Conservation (phyloP, 108 stramenopile genomes). For the Stephanodiscus minutulus region DNA sequence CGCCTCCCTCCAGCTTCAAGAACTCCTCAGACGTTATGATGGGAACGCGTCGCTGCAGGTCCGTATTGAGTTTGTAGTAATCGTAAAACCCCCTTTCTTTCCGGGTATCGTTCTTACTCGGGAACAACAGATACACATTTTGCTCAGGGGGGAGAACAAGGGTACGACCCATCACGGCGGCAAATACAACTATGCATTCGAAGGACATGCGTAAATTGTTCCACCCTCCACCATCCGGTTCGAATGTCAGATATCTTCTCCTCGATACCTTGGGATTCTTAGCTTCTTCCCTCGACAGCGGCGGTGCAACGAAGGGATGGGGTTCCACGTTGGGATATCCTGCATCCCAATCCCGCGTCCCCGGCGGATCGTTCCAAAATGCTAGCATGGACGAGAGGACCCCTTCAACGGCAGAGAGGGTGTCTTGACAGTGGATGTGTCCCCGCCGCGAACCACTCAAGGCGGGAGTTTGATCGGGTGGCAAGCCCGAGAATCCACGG, state of each 20-base stretch:
- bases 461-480: slow-evolving; percentile 26
- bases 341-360: slow-evolving; percentile 52
- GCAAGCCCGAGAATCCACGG: slow-evolving; percentile 72
- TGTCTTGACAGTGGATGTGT: slow-evolving; percentile 29
- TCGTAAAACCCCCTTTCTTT: slow-evolving; percentile 49
- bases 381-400: slow-evolving; percentile 56
- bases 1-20: slow-evolving; percentile 49
- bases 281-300: slow-evolving; percentile 8
- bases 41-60: slow-evolving; percentile 54
- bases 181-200: slow-evolving; percentile 79
- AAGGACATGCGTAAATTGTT: slow-evolving; percentile 83
- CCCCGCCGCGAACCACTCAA: slow-evolving; percentile 56
- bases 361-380: slow-evolving; percentile 81
- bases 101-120: slow-evolving; percentile 41
- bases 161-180: slow-evolving; percentile 78
- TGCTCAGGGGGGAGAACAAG: slow-evolving; percentile 86
- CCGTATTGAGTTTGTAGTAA: slow-evolving; percentile 41
- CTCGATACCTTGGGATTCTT: slow-evolving; percentile 9
- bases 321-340: slow-evolving; percentile 44
- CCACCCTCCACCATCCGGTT: slow-evolving; percentile 79
- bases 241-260: slow-evolving; percentile 64
- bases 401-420: slow-evolving; percentile 33
- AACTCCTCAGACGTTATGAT: slow-evolving; percentile 67
- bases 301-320: slow-evolving; percentile 36
- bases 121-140: slow-evolving; percentile 69